phyloP scores from a whole-genome alignment of 192 early-diverging fungal species.

The Allomyces javanicus region DNA sequence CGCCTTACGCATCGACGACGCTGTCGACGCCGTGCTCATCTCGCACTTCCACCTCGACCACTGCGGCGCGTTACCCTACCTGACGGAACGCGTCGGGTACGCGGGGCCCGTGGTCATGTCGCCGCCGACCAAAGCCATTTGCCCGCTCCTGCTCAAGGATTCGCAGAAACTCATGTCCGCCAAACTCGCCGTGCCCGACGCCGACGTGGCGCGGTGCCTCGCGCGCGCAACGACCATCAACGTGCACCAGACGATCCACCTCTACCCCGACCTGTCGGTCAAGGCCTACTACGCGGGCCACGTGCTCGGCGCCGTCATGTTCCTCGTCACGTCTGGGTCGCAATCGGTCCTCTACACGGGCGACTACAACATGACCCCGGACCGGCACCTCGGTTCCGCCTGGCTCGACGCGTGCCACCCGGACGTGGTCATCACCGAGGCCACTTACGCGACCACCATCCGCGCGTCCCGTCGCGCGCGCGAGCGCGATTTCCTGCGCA shows the following conservation, averaged over 20 bases:
- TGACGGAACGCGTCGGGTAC: constrained; percentile 88
- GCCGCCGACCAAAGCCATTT: constrained; percentile 86
- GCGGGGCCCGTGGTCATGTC: constrained; percentile 97
- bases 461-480: constrained; percentile 81
- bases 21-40: constrained; percentile 82
- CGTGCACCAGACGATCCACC: constrained; percentile 63
- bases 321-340: constrained; percentile 53
- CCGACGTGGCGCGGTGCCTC: not conserved
- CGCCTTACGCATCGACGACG: constrained; percentile 53
- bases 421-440: constrained; percentile 86
- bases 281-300: constrained; percentile 92
- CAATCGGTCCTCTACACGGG: constrained; percentile 72
- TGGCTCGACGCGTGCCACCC: constrained; percentile 89
- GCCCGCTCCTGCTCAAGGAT: constrained; percentile 79
- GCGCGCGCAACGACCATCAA: not conserved
- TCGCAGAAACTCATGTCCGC: constrained; percentile 87
- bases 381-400: constrained; percentile 79
- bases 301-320: constrained; percentile 95
- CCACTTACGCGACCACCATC: constrained; percentile 90
- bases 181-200: constrained; percentile 12
- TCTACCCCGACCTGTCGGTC: constrained; percentile 65
- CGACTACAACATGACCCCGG: constrained; percentile 80
- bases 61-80: constrained; percentile 87
- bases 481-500: constrained; percentile 82
- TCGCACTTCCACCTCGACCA: constrained; percentile 98